Conservation (phyloP, 176 grass and related monocot species). For the Aegilops umbellulata region DNA sequence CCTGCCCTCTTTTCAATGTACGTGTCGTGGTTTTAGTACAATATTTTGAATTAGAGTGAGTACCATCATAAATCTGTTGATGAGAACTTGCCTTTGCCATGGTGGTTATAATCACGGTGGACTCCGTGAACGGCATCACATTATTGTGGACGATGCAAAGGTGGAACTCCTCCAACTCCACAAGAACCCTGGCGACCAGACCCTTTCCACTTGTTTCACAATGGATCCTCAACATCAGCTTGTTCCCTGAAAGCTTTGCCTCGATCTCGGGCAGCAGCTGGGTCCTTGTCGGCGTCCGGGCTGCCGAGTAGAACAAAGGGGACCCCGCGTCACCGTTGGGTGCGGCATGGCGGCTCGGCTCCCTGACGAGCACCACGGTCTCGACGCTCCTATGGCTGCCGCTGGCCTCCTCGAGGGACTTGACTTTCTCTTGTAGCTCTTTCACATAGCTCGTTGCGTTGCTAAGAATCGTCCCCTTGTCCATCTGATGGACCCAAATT, state of each 20-base stretch:
- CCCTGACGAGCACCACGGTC: conserved; percentile 34
- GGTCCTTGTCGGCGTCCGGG: background rate
- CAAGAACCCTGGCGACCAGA: conserved; percentile 36
- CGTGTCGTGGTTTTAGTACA: no score
- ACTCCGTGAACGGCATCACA: conserved; percentile 40
- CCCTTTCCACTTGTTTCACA: conserved; percentile 37
- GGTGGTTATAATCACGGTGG: conserved; percentile 44
- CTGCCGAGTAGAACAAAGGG: background rate
- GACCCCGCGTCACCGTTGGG: background rate
- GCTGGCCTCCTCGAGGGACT: conserved; percentile 27
- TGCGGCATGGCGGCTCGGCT: conserved; percentile 1
- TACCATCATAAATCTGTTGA: no score
- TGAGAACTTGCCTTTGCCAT: conserved; percentile 43
- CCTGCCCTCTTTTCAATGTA: no score
- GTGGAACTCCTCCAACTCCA: conserved; percentile 46
- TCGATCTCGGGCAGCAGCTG: conserved; percentile 42
- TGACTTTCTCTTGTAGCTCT: conserved; percentile 49
- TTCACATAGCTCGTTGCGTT: conserved; percentile 46
- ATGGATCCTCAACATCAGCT: conserved; percentile 52
- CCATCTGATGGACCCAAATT: conserved; percentile 29
- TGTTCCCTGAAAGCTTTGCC: conserved; percentile 33
- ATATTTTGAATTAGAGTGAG: no score
- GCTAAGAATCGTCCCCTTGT: conserved; percentile 61
- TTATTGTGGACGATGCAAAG: conserved; percentile 42
- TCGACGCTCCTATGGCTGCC: conserved; percentile 13